Evolutionary conservation across 345 rosid genomes (phyloP).

Genomic region (Kernera saxatilis): DNA sequence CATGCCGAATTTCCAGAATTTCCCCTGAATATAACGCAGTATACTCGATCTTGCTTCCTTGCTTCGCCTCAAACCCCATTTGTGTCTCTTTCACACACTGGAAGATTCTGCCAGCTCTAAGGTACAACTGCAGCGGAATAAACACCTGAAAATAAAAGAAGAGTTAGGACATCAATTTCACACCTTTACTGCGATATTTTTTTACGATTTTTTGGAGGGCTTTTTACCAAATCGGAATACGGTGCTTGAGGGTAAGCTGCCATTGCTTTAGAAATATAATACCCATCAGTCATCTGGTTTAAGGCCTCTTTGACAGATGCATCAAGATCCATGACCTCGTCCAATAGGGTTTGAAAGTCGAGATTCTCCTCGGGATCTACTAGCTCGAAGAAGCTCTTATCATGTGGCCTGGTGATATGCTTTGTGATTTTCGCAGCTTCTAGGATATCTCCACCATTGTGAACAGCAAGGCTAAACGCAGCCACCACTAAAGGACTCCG

Average conservation of each 20-base stretch:
- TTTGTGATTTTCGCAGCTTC: constrained; percentile 65
- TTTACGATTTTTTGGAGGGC: neutral
- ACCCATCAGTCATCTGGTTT: constrained; percentile 53
- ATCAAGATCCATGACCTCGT: constrained; percentile 67
- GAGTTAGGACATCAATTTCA: neutral
- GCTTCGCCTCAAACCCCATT: constrained; percentile 41
- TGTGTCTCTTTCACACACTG: constrained; percentile 46
- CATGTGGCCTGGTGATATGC: constrained; percentile 44
- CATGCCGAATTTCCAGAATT: constrained; percentile 50
- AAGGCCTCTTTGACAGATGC: constrained; percentile 45
- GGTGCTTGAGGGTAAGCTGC: constrained; percentile 68
- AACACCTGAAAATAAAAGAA: constrained; percentile 45
- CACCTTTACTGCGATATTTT: neutral
- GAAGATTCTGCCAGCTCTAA: constrained; percentile 45
- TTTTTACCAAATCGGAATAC: constrained; percentile 58
- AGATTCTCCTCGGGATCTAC: constrained; percentile 26
- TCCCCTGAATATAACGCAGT: constrained; percentile 48
- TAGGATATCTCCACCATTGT: constrained; percentile 65
- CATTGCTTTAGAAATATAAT: constrained; percentile 62
- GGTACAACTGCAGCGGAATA: constrained; percentile 45
- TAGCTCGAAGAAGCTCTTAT: constrained; percentile 51
- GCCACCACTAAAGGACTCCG: constrained; percentile 77
- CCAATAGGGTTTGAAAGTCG: constrained; percentile 27
- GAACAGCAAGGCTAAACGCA: constrained; percentile 68
- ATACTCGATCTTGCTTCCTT: constrained; percentile 56